These are phyloP conservation scores for Colletotrichum tropicicola DNA, from an alignment of 2,329 filamentous ascomycete genomes.

Conservation along the genomic window DNA sequence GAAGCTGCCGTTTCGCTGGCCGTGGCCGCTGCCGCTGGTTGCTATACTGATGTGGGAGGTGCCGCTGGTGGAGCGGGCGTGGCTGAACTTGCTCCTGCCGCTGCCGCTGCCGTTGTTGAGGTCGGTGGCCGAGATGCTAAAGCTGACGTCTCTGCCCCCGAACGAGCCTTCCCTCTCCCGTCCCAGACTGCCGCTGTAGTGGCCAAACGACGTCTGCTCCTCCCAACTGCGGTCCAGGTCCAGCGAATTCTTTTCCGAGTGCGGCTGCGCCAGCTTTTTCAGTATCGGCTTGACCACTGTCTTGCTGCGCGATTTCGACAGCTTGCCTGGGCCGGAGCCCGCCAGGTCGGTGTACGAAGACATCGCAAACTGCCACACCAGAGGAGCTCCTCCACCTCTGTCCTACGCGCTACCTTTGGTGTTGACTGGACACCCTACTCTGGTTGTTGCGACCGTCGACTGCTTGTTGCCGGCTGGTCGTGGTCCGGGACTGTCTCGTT, in stretches of 20 bases:
- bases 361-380: too few relatives aligned
- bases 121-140: slow-evolving; percentile 50
- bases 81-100: slow-evolving; percentile 55
- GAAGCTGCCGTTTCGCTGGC: slow-evolving; percentile 57
- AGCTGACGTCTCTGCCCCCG: slow-evolving; percentile 53
- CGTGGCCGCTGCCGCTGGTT: slow-evolving; percentile 60
- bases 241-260: slow-evolving; percentile 69
- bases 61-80: slow-evolving; percentile 67
- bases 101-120: slow-evolving; percentile 32
- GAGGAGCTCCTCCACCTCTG: background rate
- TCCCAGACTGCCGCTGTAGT: slow-evolving; percentile 35
- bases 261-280: slow-evolving; percentile 63
- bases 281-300: slow-evolving; percentile 68
- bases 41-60: slow-evolving; percentile 65
- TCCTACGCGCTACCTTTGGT: background rate
- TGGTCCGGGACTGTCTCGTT: background rate
- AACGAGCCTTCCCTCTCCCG: slow-evolving; percentile 33
- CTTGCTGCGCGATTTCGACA: slow-evolving; percentile 57
- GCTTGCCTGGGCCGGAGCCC: slow-evolving; percentile 43
- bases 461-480: background rate
- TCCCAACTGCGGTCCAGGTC: slow-evolving; percentile 63
- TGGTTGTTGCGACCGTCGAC: background rate
- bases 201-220: slow-evolving; percentile 26
- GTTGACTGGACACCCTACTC: background rate
- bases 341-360: slow-evolving; percentile 44